Evolutionary conservation across 441 rosid species (phyloP), one percentile per base, ranked within the genome.

Genomic region (Euphorbia corollata): DNA sequence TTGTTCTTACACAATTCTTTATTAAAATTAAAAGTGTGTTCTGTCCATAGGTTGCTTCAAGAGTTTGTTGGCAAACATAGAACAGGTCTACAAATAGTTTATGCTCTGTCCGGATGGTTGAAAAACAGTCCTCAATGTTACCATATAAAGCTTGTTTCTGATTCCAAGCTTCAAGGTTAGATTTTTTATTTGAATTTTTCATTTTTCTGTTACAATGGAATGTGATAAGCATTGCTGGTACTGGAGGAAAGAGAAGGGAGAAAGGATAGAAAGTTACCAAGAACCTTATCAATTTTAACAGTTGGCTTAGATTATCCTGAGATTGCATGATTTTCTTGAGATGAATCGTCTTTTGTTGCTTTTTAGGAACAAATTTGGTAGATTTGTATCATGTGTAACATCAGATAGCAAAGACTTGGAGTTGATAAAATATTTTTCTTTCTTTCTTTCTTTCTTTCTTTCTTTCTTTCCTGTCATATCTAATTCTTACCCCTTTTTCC

Each of bases 71-170:
- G 80, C 71, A 81, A 71, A 38, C 84, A 73, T 48, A 87, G 82
- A 59, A 84, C 74, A 59, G 84, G 76, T 10, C 41, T 88, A 61
- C 89, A 87, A 79, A 90, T 85, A 65, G 84, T 89, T 7, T 93
- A 89, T 79, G 73, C 80, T 61, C 74, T 90, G 62, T 87, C 92
- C 16, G 98, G 98, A 63, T 93, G 92, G 95, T 73, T 81, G 76
- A 90, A 85, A 84, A 77, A 71, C 68, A 71, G 71, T 56, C 88
- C 95, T 69, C 73, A 82, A 1, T 75, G 80, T 81, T 89, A 85
- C 69, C 80, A 78, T 67, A 75, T 88, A 48, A 82, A 70, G 79
- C 92, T 93, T 71, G 97, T 85, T 67, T 70, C 87, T 50, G 80
- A 80, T 43, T 75, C 86, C 62, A 80, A 86, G 69, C 95, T 93